Evolutionary conservation across 768 basidiomycete genomes (phyloP).

Genomic region (Gyrodon lividus): DNA sequence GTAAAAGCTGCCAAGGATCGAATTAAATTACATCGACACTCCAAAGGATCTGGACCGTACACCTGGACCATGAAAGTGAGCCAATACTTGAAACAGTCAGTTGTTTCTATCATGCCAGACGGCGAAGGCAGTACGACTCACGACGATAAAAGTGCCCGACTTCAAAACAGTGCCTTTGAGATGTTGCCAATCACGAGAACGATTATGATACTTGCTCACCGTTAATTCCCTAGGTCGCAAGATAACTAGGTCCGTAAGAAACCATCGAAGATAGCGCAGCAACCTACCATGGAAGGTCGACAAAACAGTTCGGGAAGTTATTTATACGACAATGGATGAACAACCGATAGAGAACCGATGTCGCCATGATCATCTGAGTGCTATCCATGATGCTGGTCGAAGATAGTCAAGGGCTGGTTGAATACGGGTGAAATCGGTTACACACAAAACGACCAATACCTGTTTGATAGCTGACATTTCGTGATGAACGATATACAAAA

Average conservation of each 20-base stretch:
- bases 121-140: constrained; percentile 1
- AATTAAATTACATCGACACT: not conserved
- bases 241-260: not conserved
- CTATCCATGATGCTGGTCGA: constrained; percentile 6
- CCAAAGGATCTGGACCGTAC: not conserved
- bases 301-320: not conserved
- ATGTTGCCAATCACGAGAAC: not conserved
- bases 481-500: not conserved
- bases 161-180: not conserved
- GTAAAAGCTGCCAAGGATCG: constrained; percentile 17
- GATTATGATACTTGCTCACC: not conserved
- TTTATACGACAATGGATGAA: not conserved
- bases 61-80: constrained; percentile 22
- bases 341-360: not conserved
- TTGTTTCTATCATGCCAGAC: not conserved
- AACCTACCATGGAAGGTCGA: constrained; percentile 2
- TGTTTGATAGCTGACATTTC: not conserved
- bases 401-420: not conserved
- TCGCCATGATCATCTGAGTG: not conserved
- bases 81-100: constrained; percentile 10
- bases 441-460: constrained; percentile 9
- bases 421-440: not conserved
- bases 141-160: not conserved
- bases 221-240: not conserved
- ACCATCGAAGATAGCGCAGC: too few species aligned